Conservation (phyloP, 2,329 filamentous ascomycete species). For the Thermoascus crustaceus region DNA sequence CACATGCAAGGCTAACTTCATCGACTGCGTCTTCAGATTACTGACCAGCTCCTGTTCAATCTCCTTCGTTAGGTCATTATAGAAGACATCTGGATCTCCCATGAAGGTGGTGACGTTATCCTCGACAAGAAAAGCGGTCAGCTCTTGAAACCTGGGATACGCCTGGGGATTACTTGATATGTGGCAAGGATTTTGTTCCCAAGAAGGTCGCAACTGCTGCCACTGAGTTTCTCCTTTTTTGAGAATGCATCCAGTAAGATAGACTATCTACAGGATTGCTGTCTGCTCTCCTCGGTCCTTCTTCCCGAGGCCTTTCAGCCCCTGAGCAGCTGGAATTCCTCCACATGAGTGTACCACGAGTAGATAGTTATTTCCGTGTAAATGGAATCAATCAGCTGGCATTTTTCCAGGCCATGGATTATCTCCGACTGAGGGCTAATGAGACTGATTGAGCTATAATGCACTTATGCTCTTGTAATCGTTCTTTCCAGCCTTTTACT, state of each 20-base stretch:
- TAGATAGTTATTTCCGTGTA: background rate
- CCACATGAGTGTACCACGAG: background rate
- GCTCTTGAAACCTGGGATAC: too few relatives aligned
- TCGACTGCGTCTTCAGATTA: background rate
- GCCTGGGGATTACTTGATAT: too few relatives aligned
- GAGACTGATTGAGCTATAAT: too few relatives aligned
- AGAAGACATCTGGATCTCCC: background rate
- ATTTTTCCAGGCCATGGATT: too few relatives aligned
- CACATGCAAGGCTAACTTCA: background rate
- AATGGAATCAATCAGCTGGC: too few relatives aligned
- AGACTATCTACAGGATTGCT: background rate
- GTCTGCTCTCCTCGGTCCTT: background rate
- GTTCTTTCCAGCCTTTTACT: too few relatives aligned
- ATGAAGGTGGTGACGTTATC: background rate
- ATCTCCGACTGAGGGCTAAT: too few relatives aligned
- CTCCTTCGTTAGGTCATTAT: background rate
- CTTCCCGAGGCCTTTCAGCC: background rate
- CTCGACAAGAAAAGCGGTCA: background rate
- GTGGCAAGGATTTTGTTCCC: background rate
- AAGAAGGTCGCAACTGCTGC: background rate
- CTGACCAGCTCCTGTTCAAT: background rate
- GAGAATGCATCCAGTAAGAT: background rate
- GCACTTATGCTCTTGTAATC: too few relatives aligned
- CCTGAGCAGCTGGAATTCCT: background rate
- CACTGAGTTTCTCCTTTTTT: background rate